A percentile compares a stretch with the other conserved stretches of the same genome.
These are phyloP conservation scores for Saccharomyces hybrid DNA, from an alignment of 1,139 yeast species.

Conservation along the genomic window DNA sequence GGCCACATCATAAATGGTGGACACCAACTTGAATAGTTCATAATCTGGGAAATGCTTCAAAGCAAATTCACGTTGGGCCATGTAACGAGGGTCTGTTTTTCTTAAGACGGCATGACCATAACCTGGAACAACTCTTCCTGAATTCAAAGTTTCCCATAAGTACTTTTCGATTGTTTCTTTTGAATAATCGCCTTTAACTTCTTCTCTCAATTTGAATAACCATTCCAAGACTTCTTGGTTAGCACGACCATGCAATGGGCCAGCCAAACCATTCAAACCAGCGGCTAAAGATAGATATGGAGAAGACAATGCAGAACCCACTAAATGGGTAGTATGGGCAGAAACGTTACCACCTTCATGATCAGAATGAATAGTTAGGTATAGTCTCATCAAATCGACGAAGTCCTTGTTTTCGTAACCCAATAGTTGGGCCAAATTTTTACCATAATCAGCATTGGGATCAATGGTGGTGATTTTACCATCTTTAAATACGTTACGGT, in stretches of 20 bases:
- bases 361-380: conserved; percentile 39
- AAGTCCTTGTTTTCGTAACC: conserved; percentile 47
- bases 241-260: conserved; percentile 40
- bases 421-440: conserved; percentile 75
- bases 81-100: conserved; percentile 56
- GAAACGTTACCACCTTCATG: conserved; percentile 43
- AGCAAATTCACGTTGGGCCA: conserved; percentile 95
- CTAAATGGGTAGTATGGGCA: conserved; percentile 39
- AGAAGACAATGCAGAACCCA: conserved; percentile 37
- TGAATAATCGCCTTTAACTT: conserved; percentile 26
- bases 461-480: conserved; percentile 53
- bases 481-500: conserved; percentile 50
- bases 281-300: conserved; percentile 37
- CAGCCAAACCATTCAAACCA: conserved; percentile 39
- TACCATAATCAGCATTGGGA: conserved; percentile 78
- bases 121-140: conserved; percentile 39
- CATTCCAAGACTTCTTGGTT: conserved; percentile 40
- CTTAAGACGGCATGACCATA: conserved; percentile 41
- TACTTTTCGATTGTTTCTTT: conserved; percentile 31
- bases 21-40: conserved; percentile 83
- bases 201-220: conserved; percentile 32
- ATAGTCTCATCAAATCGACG: conserved; percentile 36
- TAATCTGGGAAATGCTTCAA: conserved; percentile 95
- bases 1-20: conserved; percentile 87
- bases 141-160: conserved; percentile 35